Base-by-base conservation (phyloP, 2,329 filamentous ascomycete genomes). In the Verticillium tricorpus region DNA sequence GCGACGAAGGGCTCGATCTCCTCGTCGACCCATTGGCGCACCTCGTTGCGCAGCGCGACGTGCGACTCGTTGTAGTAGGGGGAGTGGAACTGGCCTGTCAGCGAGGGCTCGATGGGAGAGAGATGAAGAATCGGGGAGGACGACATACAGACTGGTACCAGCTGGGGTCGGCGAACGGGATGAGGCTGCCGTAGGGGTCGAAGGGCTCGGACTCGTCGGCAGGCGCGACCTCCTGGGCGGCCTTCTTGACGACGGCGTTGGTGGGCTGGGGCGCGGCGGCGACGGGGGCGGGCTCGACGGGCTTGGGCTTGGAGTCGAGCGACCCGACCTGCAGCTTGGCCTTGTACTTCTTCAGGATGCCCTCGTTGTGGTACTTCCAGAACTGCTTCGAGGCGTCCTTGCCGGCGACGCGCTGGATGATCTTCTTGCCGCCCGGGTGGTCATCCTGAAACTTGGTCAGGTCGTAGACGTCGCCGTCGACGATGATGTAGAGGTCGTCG, bases 51-150 rank as follows among this genome's bases (percentile, higher is more conserved):
- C 58, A 99, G 89, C 59, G 92, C 93, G 61, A 88, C 93, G 77
- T 99, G 95, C 5, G 92, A 88, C 77, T 97, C 89, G 79, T 97
- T 97, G 84, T 90, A 96, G 84, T 97, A 98, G 32, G 94, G 92
- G 1, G 94, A 97, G 80, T 96, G 91, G 78, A 97, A 96, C 91
- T 96, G 39, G 14, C 17, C 39, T 0, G 2, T 37, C 35, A n/a
- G 2, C 3, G 19, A 31, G 8, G 17, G 34, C 22, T 9, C 5
- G n/a, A 3, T 8, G 2, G n/a, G 8, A 50, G 11, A 8, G 45
- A 25, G 22, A 35, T 8, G 34, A 11, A 3, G 9, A 11, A 1
- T 14, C 34, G 1, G 9, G 34, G 8, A 9, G 19, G 58, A 59
- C 14, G 35, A 75, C 92, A 76, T 82, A 96, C 92, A 67, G 89